Percentiles rank a stretch among this genome's conserved stretches.
These are phyloP conservation scores for Diophrys sp. DNA, from an alignment of 73 alveolate species.

Conservation along the genomic window DNA sequence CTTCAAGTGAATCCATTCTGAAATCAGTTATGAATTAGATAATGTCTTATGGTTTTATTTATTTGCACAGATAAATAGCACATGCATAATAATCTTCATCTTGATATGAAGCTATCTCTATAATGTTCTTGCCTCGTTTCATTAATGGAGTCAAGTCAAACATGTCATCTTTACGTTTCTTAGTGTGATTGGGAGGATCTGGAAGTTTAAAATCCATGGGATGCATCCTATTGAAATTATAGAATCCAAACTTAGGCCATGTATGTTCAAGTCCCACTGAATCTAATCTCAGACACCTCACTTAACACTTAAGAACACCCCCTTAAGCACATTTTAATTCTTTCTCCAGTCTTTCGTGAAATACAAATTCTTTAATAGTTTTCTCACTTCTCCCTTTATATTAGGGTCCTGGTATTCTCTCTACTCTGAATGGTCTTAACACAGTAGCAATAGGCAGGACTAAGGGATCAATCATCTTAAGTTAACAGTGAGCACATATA, in stretches of 20 bases:
- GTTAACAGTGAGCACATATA: conserved; percentile 33
- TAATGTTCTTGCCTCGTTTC: conserved; percentile 31
- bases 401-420: conserved; percentile 21
- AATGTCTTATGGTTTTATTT: conserved; percentile 35
- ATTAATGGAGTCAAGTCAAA: conserved; percentile 28
- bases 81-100: conserved; percentile 26
- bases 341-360: not conserved
- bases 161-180: conserved; percentile 59
- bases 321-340: conserved; percentile 4
- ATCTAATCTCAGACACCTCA: conserved; percentile 58
- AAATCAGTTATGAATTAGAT: too few relatives aligned
- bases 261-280: conserved; percentile 40
- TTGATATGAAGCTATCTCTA: conserved; percentile 8
- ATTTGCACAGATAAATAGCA: conserved; percentile 35
- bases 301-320: conserved; percentile 15
- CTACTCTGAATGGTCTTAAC: conserved; percentile 36
- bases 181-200: conserved; percentile 57
- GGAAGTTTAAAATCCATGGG: conserved; percentile 43
- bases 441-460: conserved; percentile 36
- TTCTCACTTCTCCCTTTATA: conserved; percentile 7
- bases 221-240: conserved; percentile 21
- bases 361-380: not conserved
- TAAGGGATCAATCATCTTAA: conserved; percentile 35
- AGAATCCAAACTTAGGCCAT: conserved; percentile 58
- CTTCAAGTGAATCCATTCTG: too few relatives aligned